Percentiles rank a stretch among this genome's conserved stretches.
Evolutionary conservation across 768 basidiomycete species (phyloP).

Genomic region (Dentipellis fragilis): DNA sequence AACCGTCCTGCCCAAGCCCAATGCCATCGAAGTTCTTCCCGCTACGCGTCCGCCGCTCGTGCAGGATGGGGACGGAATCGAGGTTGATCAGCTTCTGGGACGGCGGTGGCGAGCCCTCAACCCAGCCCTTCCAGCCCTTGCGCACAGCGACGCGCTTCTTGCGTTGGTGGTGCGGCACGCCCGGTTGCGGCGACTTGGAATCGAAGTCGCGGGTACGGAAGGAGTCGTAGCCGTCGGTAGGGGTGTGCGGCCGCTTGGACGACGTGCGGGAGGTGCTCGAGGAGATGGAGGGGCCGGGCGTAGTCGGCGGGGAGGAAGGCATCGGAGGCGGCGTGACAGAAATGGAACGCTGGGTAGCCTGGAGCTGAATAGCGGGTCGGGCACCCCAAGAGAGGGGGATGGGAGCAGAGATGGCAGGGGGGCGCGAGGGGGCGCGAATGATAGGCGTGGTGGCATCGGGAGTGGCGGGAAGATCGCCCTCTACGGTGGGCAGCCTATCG

Average conservation of each 20-base stretch:
- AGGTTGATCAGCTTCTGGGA: slow-evolving; percentile 77
- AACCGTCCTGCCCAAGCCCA: slow-evolving; percentile 65
- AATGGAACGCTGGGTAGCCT: slow-evolving; percentile 56
- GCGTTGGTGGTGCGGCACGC: slow-evolving; percentile 18
- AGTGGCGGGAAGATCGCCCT: slow-evolving; percentile 12
- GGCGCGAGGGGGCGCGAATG: slow-evolving; percentile 9
- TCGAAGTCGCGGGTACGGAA: slow-evolving; percentile 16
- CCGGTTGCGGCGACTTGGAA: slow-evolving; percentile 11
- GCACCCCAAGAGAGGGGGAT: slow-evolving; percentile 36
- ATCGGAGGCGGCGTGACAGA: slow-evolving; percentile 67
- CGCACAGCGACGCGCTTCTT: slow-evolving; percentile 53
- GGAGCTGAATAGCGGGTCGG: slow-evolving; percentile 66
- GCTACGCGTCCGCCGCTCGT: slow-evolving; percentile 70
- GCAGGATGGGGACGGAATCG: slow-evolving; percentile 59
- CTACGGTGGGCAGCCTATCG: slow-evolving; percentile 15
- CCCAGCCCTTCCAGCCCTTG: slow-evolving; percentile 90
- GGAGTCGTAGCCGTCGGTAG: slow-evolving; percentile 39
- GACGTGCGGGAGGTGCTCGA: slow-evolving; percentile 68
- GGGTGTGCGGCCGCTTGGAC: slow-evolving; percentile 71
- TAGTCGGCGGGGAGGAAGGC: slow-evolving; percentile 57
- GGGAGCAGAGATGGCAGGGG: slow-evolving; percentile 12
- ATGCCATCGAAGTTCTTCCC: slow-evolving; percentile 82
- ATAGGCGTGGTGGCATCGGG: slow-evolving; percentile 13
- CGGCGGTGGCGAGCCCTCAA: slow-evolving; percentile 75
- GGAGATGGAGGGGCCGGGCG: slow-evolving; percentile 67